Conservation (phyloP, 768 basidiomycete genomes). For the Exidia glandulosa region DNA sequence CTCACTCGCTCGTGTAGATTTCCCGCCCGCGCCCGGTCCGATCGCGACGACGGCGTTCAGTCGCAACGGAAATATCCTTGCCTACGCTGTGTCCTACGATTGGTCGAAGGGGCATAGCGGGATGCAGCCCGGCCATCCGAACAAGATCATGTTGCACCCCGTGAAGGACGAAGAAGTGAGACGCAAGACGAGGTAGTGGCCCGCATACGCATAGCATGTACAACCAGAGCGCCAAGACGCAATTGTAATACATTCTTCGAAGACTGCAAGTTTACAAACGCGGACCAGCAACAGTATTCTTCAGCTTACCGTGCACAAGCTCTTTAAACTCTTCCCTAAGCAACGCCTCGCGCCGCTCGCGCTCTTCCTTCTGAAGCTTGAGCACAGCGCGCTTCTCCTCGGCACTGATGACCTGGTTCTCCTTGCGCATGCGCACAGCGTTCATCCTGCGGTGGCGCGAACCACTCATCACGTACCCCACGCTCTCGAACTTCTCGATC, state of each 20-base stretch:
- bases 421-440: conserved; percentile 96
- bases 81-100: conserved; percentile 14
- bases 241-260: no score
- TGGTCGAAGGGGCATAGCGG: conserved; percentile 13
- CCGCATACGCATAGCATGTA: no score
- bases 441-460: conserved; percentile 95
- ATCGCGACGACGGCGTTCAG: conserved; percentile 9
- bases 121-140: conserved; percentile 25
- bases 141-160: conserved; percentile 75
- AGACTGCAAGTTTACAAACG: neutral
- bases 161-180: conserved; percentile 84
- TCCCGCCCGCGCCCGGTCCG: neutral
- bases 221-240: no score
- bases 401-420: conserved; percentile 98
- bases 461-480: conserved; percentile 99
- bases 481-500: conserved; percentile 78
- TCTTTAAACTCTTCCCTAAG: conserved; percentile 84
- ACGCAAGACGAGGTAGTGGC: conserved; percentile 4
- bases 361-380: conserved; percentile 90
- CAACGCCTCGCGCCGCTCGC: conserved; percentile 80
- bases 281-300: conserved; percentile 25
- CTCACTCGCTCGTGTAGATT: neutral
- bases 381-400: conserved; percentile 96
- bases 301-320: conserved; percentile 66
- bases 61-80: conserved; percentile 9